These are phyloP conservation scores for Albizia julibrissin DNA, from an alignment of 306 rosid genomes.

Conservation along the genomic window DNA sequence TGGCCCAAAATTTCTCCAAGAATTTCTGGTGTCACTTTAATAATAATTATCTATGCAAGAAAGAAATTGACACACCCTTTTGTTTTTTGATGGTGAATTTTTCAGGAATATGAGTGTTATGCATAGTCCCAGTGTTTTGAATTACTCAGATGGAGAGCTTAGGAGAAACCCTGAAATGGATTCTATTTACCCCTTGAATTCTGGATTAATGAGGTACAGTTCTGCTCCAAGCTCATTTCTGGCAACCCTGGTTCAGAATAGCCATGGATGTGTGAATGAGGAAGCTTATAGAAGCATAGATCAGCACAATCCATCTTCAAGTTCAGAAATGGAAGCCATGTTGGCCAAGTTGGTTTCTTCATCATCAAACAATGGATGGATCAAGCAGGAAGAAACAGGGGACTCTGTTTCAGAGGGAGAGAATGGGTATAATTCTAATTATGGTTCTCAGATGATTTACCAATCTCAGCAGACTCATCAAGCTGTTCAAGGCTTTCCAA, in stretches of 20 bases:
- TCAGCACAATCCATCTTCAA: conserved; percentile 49
- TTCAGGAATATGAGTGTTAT: conserved; percentile 58
- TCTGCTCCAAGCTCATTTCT: conserved; percentile 65
- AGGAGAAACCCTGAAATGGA: conserved; percentile 63
- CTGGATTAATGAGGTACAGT: conserved; percentile 50
- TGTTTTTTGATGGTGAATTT: neutral
- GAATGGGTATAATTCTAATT: conserved; percentile 38
- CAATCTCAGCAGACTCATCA: conserved; percentile 50
- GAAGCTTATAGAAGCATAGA: conserved; percentile 40
- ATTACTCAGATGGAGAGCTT: conserved; percentile 49
- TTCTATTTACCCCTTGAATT: conserved; percentile 47
- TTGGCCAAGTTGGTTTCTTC: conserved; percentile 49
- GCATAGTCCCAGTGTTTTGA: conserved; percentile 40
- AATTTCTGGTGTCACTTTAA: neutral
- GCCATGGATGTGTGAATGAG: conserved; percentile 37
- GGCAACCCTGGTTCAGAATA: conserved; percentile 38
- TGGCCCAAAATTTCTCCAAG: neutral
- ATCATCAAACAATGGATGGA: conserved; percentile 50
- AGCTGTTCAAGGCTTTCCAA: conserved; percentile 38
- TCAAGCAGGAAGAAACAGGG: conserved; percentile 52
- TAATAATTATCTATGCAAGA: neutral
- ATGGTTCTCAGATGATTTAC: conserved; percentile 48
- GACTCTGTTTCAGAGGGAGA: conserved; percentile 38
- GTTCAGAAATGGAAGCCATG: conserved; percentile 62
- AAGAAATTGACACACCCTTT: neutral